Percentiles rank a stretch among this genome's conserved stretches.
Evolutionary conservation across 1,139 yeast species (phyloP).

Genomic region (Blastobotrys apis): DNA sequence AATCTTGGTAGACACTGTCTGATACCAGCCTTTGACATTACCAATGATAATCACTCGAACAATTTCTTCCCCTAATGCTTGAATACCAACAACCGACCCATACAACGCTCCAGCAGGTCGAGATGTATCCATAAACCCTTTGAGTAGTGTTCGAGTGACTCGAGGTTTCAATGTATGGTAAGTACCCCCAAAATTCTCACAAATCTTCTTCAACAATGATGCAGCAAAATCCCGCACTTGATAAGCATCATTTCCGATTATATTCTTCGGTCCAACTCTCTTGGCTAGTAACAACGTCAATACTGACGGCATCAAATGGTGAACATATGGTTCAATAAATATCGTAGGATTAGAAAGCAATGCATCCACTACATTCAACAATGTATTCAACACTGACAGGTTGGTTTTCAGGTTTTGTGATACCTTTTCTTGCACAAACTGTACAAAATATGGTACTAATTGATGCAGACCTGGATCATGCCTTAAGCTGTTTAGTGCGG

Average conservation of each 20-base stretch:
- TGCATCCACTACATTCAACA: conserved; percentile 87
- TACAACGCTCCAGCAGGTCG: conserved; percentile 86
- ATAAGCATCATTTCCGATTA: conserved; percentile 30
- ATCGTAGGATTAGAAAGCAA: conserved; percentile 79
- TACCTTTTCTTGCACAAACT: conserved; percentile 92
- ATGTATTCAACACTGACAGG: conserved; percentile 69
- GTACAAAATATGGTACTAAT: conserved; percentile 91
- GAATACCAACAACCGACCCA: conserved; percentile 85
- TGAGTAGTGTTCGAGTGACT: conserved; percentile 83
- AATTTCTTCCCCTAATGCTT: conserved; percentile 82
- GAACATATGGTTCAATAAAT: conserved; percentile 92
- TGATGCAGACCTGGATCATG: conserved; percentile 97
- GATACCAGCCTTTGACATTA: conserved; percentile 71
- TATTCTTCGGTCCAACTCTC: conserved; percentile 61
- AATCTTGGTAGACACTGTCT: conserved; percentile 31
- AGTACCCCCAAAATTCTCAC: conserved; percentile 75
- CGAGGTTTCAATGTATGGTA: conserved; percentile 91
- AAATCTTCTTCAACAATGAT: conserved; percentile 69
- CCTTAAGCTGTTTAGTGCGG: conserved; percentile 78
- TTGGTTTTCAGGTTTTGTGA: conserved; percentile 75
- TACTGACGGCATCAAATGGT: conserved; percentile 93
- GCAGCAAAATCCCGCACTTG: conserved; percentile 83
- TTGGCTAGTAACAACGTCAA: conserved; percentile 86
- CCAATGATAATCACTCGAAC: conserved; percentile 81
- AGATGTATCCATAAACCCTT: conserved; percentile 79